Evolutionary conservation across 179 eudicot species (phyloP).

Genomic region (Spinacia oleracea): DNA sequence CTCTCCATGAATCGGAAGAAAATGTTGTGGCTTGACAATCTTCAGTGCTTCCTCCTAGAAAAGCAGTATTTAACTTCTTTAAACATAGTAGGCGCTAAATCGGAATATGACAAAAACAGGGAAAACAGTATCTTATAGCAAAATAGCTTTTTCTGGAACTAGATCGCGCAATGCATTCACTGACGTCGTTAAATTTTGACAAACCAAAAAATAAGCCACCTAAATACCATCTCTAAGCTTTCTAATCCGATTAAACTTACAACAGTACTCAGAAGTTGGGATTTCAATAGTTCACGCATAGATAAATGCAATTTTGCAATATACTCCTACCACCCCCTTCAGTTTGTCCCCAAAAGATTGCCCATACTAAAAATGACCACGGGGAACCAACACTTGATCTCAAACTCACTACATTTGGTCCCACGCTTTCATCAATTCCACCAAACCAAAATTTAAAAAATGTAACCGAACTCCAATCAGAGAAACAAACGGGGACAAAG

Average conservation of each 20-base stretch:
- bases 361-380: too few relatives aligned
- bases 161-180: neutral
- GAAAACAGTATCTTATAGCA: neutral
- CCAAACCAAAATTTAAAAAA: too few relatives aligned
- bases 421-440: too few relatives aligned
- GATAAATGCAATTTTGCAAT: neutral
- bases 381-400: too few relatives aligned
- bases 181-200: neutral
- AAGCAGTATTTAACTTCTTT: constrained; percentile 19
- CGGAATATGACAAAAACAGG: neutral
- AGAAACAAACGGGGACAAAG: too few relatives aligned
- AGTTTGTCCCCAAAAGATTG: too few relatives aligned
- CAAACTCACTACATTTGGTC: too few relatives aligned
- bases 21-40: constrained; percentile 98
- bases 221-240: neutral
- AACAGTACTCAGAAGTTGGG: neutral
- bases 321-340: neutral
- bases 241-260: neutral
- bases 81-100: neutral
- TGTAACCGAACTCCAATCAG: too few relatives aligned
- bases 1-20: constrained; percentile 95
- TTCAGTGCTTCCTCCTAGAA: constrained; percentile 81
- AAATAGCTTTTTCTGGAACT: neutral
- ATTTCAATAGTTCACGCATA: neutral
- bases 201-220: neutral